Percentiles rank a stretch among this genome's conserved stretches.
These are phyloP conservation scores for Trapa incisa DNA, from an alignment of 345 rosid species.

Conservation along the genomic window DNA sequence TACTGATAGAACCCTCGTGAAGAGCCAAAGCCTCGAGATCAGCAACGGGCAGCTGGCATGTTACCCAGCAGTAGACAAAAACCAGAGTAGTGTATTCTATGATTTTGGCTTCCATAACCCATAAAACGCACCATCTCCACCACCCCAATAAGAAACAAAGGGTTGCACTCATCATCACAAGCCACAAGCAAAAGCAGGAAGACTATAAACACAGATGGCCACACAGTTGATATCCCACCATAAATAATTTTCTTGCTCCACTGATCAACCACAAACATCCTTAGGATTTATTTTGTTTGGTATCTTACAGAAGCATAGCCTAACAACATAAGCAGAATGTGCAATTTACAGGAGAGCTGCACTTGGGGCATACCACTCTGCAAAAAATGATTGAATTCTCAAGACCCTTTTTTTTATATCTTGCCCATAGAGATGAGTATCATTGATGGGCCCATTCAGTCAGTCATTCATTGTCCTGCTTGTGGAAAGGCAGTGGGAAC, in stretches of 20 bases:
- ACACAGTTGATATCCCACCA: neutral
- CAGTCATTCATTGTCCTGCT: constrained; percentile 29
- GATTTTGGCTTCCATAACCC: too few species aligned
- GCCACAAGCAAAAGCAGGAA: too few species aligned
- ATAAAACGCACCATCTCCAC: too few species aligned
- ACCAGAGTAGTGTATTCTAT: neutral
- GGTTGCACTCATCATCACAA: too few species aligned
- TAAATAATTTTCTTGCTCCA: neutral
- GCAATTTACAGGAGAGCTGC: neutral
- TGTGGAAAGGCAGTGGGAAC: constrained; percentile 53
- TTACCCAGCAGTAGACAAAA: neutral
- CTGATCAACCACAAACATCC: neutral
- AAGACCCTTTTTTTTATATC: neutral
- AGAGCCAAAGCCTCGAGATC: too few species aligned
- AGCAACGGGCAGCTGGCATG: too few species aligned
- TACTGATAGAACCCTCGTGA: too few species aligned
- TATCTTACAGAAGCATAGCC: neutral
- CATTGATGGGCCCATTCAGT: constrained; percentile 4
- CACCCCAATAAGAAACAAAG: too few species aligned
- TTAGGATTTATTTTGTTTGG: neutral
- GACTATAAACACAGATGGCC: neutral
- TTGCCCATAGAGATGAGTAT: neutral
- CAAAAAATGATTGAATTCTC: neutral
- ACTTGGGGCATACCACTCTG: neutral
- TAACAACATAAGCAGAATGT: neutral